These are phyloP conservation scores for Geopyxis carbonaria DNA, from an alignment of 495 filamentous ascomycete species.

Conservation along the genomic window DNA sequence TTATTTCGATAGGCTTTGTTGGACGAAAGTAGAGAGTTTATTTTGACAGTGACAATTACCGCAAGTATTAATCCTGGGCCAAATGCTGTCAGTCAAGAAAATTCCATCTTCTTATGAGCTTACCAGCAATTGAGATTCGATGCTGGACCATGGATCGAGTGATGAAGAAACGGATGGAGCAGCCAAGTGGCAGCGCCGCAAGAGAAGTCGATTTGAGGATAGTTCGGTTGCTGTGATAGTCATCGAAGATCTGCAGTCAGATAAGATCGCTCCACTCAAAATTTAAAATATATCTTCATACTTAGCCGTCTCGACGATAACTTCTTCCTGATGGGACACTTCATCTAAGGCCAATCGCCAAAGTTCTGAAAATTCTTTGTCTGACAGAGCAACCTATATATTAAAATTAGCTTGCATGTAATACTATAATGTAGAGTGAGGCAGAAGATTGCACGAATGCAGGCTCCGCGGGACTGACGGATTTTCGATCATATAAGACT, in stretches of 20 bases:
- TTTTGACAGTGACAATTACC: slow-evolving; percentile 36
- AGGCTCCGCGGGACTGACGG: slow-evolving; percentile 27
- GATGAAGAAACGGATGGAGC: slow-evolving; percentile 75
- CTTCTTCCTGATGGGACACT: slow-evolving; percentile 63
- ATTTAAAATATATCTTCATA: slow-evolving; percentile 38
- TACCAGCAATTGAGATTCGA: slow-evolving; percentile 59
- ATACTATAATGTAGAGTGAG: not conserved
- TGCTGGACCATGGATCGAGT: slow-evolving; percentile 82
- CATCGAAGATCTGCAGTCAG: slow-evolving; percentile 21
- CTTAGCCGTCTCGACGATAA: slow-evolving; percentile 51
- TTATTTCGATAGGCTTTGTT: slow-evolving; percentile 13
- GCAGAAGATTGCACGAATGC: slow-evolving; percentile 16
- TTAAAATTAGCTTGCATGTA: slow-evolving; percentile 31
- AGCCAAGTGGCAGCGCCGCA: slow-evolving; percentile 72
- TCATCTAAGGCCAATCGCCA: slow-evolving; percentile 80
- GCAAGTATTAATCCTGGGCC: slow-evolving; percentile 31
- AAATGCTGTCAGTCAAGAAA: not conserved
- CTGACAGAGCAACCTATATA: slow-evolving; percentile 26
- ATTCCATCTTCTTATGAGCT: not conserved
- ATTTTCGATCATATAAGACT: slow-evolving; percentile 26
- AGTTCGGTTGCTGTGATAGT: slow-evolving; percentile 18
- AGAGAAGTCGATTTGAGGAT: slow-evolving; percentile 55
- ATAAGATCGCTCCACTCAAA: slow-evolving; percentile 18
- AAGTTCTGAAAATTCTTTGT: slow-evolving; percentile 81
- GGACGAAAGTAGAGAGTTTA: slow-evolving; percentile 36